Evolutionary conservation across 768 basidiomycete genomes (phyloP).

Genomic region (Mycena kentingensis): DNA sequence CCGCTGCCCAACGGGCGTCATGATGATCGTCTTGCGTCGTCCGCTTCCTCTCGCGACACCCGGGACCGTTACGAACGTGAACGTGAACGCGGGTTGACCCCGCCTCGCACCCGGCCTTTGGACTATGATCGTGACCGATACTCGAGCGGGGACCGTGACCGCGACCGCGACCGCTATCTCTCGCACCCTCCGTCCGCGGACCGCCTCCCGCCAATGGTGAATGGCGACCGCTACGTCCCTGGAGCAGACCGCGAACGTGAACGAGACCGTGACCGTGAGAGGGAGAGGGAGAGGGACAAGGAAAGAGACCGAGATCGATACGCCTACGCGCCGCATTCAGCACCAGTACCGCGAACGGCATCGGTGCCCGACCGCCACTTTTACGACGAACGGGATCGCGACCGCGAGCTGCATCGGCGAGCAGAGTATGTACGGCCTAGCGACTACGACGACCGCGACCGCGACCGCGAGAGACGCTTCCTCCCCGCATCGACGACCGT

Average conservation of each 20-base stretch:
- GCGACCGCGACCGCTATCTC: conserved; percentile 1
- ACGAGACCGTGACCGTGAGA: conserved; percentile 3
- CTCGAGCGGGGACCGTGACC: not conserved
- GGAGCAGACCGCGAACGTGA: conserved; percentile 10
- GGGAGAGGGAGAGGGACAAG: not conserved
- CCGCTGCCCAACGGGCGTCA: conserved; percentile 12
- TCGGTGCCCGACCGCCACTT: conserved; percentile 12
- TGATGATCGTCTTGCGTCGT: conserved; percentile 7
- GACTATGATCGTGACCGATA: not conserved
- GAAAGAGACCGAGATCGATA: too few species aligned
- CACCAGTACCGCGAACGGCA: conserved; percentile 4
- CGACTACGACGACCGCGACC: conserved; percentile 16
- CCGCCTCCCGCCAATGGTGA: conserved; percentile 2
- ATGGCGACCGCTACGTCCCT: conserved; percentile 10
- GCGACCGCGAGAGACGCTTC: conserved; percentile 12
- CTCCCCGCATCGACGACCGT: not conserved
- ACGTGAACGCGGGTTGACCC: conserved; percentile 5
- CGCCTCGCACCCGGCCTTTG: conserved; percentile 1
- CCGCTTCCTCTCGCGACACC: not conserved
- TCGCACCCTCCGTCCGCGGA: not conserved
- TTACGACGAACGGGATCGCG: conserved; percentile 14
- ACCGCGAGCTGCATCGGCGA: conserved; percentile 12
- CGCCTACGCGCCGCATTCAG: not conserved
- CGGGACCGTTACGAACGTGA: conserved; percentile 15
- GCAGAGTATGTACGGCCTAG: conserved; percentile 15